Percentiles rank a stretch among this genome's conserved stretches.
These are phyloP conservation scores for Aspergillus latus DNA, from an alignment of 2,329 filamentous ascomycete species.

Conservation along the genomic window DNA sequence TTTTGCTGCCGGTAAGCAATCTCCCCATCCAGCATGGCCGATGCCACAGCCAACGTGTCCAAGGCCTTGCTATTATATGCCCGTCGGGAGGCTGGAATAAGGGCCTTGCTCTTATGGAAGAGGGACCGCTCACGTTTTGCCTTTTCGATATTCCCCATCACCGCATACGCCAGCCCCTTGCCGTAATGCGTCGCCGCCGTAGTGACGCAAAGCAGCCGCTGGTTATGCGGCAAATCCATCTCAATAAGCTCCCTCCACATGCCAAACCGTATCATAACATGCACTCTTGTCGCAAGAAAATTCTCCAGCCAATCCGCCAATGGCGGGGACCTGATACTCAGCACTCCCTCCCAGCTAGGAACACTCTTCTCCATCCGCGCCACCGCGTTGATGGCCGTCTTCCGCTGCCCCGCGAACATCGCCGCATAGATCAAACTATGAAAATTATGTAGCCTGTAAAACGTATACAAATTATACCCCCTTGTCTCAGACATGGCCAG, in stretches of 20 bases:
- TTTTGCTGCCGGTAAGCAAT: constrained; percentile 66
- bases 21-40: constrained; percentile 70
- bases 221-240: constrained; percentile 58
- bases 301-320: constrained; percentile 80
- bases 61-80: constrained; percentile 67
- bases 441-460: constrained; percentile 73
- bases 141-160: constrained; percentile 53
- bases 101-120: constrained; percentile 54
- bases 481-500: constrained; percentile 53
- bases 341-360: constrained; percentile 55
- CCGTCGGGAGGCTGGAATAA: constrained; percentile 60
- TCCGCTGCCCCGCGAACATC: constrained; percentile 70
- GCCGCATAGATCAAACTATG: constrained; percentile 75
- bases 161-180: constrained; percentile 65
- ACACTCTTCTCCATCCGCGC: constrained; percentile 61
- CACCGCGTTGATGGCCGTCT: constrained; percentile 62
- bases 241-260: constrained; percentile 66
- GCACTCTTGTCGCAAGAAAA: constrained; percentile 66
- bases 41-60: constrained; percentile 63
- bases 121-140: constrained; percentile 53
- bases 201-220: constrained; percentile 65
- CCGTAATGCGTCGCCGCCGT: constrained; percentile 69
- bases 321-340: constrained; percentile 64
- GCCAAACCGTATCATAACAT: constrained; percentile 72
- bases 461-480: constrained; percentile 68